Conservation (phyloP, 805 yeast species). For the Isabelozyma pseudorhagii region DNA sequence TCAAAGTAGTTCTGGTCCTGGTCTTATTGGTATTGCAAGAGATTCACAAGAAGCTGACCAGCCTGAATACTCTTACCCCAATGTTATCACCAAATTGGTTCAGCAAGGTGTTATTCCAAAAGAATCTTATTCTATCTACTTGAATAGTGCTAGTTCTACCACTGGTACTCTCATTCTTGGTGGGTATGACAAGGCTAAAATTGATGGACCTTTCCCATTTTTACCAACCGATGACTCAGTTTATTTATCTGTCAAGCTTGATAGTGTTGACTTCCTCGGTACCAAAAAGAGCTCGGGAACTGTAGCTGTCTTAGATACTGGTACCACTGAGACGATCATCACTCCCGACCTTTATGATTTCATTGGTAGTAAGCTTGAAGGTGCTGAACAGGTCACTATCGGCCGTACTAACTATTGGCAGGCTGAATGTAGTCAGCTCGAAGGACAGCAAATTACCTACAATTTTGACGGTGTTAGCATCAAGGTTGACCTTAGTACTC, state of each 20-base stretch:
- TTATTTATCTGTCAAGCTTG: no score
- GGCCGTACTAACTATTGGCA: no score
- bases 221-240: no score
- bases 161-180: slow-evolving; percentile 27
- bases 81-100: slow-evolving; percentile 31
- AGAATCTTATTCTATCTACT: slow-evolving; percentile 35
- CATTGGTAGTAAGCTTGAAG: neutral
- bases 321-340: slow-evolving; percentile 2
- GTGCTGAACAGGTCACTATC: neutral
- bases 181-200: slow-evolving; percentile 24
- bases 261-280: neutral
- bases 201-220: slow-evolving; percentile 8
- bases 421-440: neutral
- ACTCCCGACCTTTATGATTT: neutral
- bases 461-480: slow-evolving; percentile 14
- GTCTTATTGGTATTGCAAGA: neutral
- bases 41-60: neutral
- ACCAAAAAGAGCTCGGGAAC: neutral
- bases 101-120: slow-evolving; percentile 31
- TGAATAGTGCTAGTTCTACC: slow-evolving; percentile 13
- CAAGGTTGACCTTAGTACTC: slow-evolving; percentile 7
- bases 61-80: slow-evolving; percentile 15
- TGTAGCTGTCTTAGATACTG: neutral
- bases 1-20: neutral
- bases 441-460: slow-evolving; percentile 1